These are phyloP conservation scores for Elsinoe perseae DNA, from an alignment of 2,329 filamentous ascomycete genomes.

Conservation along the genomic window DNA sequence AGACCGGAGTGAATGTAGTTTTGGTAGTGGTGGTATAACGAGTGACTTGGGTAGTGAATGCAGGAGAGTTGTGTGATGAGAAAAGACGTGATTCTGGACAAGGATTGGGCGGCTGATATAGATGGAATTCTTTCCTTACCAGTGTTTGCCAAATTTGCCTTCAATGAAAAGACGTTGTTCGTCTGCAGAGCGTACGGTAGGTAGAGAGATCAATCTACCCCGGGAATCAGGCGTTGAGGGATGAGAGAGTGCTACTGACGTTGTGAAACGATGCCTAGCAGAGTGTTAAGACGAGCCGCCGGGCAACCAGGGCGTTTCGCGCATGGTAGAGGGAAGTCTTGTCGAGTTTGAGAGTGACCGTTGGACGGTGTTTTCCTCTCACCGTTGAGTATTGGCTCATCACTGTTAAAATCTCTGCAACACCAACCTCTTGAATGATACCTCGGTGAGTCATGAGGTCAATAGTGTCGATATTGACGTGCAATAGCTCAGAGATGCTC, in stretches of 20 bases:
- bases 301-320: conserved; percentile 1
- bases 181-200: not conserved
- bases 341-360: not conserved
- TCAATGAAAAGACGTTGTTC: conserved; percentile 14
- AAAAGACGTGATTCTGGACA: not conserved
- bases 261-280: not conserved
- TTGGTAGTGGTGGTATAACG: not conserved
- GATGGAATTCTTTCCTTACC: not conserved
- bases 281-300: conserved; percentile 7
- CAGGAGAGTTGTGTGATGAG: not conserved
- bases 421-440: conserved; percentile 1
- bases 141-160: not conserved
- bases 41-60: conserved; percentile 14
- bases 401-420: conserved; percentile 6
- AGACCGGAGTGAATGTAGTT: not conserved
- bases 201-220: not conserved
- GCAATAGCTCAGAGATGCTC: not conserved
- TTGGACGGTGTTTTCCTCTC: not conserved
- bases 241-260: not conserved
- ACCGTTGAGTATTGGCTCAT: conserved; percentile 13
- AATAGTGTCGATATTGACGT: not conserved
- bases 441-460: not conserved
- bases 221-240: not conserved
- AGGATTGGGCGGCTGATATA: conserved; percentile 4
- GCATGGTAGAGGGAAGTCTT: not conserved